Evolutionary conservation across 768 basidiomycete genomes (phyloP).

Genomic region (Panus rudis): DNA sequence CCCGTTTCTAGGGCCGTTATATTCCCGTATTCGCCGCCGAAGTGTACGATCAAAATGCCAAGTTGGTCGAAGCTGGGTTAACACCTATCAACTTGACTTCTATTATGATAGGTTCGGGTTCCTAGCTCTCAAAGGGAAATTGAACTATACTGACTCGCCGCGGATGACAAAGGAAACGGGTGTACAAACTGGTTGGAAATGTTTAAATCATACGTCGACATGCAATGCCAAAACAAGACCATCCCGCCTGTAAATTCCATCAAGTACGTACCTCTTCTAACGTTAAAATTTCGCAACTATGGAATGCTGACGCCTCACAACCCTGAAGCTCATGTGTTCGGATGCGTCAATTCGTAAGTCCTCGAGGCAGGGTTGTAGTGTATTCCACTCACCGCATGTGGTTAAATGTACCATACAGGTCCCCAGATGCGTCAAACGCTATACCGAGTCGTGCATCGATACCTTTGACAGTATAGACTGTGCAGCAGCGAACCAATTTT

Average conservation of each 20-base stretch:
- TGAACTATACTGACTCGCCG: neutral
- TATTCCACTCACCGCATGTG: neutral
- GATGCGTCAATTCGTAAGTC: conserved; percentile 36
- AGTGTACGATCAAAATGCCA: conserved; percentile 42
- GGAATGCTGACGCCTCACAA: too few relatives aligned
- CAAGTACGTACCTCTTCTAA: conserved; percentile 22
- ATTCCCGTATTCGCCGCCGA: conserved; percentile 43
- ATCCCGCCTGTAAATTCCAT: conserved; percentile 42
- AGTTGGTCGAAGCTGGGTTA: conserved; percentile 35
- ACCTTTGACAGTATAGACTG: conserved; percentile 38
- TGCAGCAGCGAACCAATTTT: conserved; percentile 33
- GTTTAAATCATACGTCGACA: conserved; percentile 39
- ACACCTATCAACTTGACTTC: conserved; percentile 45
- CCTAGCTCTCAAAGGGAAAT: neutral
- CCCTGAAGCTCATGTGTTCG: conserved; percentile 29
- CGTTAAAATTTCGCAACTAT: neutral
- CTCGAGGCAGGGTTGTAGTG: neutral
- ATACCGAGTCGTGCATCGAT: conserved; percentile 35
- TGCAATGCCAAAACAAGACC: conserved; percentile 41
- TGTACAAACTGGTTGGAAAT: conserved; percentile 33
- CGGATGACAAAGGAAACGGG: conserved; percentile 33
- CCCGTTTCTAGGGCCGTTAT: conserved; percentile 37
- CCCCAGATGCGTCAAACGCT: conserved; percentile 26
- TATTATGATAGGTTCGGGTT: conserved; percentile 37
- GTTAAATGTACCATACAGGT: neutral